Base-by-base conservation (phyloP, 345 rosid genomes). In the Psidium guajava region DNA sequence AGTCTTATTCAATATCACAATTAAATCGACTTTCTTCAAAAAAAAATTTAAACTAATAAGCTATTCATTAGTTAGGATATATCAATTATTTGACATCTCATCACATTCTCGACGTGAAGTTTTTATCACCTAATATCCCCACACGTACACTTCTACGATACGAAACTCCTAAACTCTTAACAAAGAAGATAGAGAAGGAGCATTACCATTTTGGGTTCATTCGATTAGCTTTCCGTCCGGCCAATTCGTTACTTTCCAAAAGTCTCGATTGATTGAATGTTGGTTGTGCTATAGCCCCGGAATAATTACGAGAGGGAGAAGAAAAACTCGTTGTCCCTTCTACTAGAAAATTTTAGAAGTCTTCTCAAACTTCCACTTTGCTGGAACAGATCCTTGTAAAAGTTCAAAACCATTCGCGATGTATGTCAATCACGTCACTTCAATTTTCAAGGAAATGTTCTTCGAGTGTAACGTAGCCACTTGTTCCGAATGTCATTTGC, bases 21-120 rank as follows among this genome's bases (percentile, higher is more conserved):
- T 0, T 27, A 0, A 0, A 59, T 59, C 13, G 1, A 59, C 6
- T 0, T 59, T n/a, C 0, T 12, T 59, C 27, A n/a, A n/a, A n/a
- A 2, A n/a, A 59, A 59, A 13, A 0, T 59, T 59, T 59, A 13
- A 3, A 6, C 9, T 1, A 1, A 61, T 15, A 8, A 27, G 16
- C 6, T 61, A 61, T 14, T 14, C 6, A 6, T 28, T 1, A 28
- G n/a, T 2, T 5, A 12, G 12, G 16, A 58, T 58, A n/a, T 58
- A n/a, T 12, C n/a, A 11, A 61, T 15, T 61, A 28, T 9, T 61
- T 24, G 2, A 54, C 24, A 18, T 20, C 20, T 18, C 24, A 18
- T 20, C 24, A 20, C 9, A 7, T 54, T 24, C 24, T 54, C 56
- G 3, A 14, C 18, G 54, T 15, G 54, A 2, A 16, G 16, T 20